Percentiles rank a stretch among this genome's conserved stretches.
Evolutionary conservation across 768 basidiomycete genomes (phyloP).

Genomic region (Collybia sp.): DNA sequence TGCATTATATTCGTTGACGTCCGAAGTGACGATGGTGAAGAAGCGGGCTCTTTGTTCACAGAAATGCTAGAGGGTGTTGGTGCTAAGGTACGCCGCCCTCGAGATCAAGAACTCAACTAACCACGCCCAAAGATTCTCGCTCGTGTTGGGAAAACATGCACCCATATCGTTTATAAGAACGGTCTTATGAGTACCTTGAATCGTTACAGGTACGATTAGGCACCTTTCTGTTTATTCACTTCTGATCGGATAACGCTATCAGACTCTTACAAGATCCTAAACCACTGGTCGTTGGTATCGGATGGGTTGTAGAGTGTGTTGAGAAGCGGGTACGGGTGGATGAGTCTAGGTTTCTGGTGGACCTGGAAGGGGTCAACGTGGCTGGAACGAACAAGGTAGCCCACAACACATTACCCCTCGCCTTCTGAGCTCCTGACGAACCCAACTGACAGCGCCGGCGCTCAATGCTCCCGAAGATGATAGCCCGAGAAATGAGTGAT

Average conservation of each 20-base stretch:
- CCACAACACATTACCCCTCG: neutral
- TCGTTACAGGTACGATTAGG: conserved; percentile 51
- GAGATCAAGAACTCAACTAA: neutral
- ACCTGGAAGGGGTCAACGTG: conserved; percentile 55
- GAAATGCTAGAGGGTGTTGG: conserved; percentile 81
- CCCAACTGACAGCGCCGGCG: conserved; percentile 51
- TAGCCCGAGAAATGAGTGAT: conserved; percentile 29
- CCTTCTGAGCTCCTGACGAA: conserved; percentile 1
- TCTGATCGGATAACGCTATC: too few relatives aligned
- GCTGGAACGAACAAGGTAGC: conserved; percentile 61
- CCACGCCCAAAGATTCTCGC: conserved; percentile 43
- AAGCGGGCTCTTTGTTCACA: conserved; percentile 75
- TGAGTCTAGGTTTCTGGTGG: conserved; percentile 61
- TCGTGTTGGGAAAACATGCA: conserved; percentile 68
- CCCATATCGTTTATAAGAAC: conserved; percentile 85
- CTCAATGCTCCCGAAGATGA: conserved; percentile 65
- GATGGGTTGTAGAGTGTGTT: conserved; percentile 86
- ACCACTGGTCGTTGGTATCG: conserved; percentile 77
- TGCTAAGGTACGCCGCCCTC: conserved; percentile 55
- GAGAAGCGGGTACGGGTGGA: conserved; percentile 62
- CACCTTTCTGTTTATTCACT: too few relatives aligned
- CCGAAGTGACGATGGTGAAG: conserved; percentile 76
- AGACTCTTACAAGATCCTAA: conserved; percentile 64
- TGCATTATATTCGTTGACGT: conserved; percentile 88
- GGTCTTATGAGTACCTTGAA: conserved; percentile 70